Base-by-base conservation (phyloP, 2,329 filamentous ascomycete species). In the Venturia nashicola region DNA sequence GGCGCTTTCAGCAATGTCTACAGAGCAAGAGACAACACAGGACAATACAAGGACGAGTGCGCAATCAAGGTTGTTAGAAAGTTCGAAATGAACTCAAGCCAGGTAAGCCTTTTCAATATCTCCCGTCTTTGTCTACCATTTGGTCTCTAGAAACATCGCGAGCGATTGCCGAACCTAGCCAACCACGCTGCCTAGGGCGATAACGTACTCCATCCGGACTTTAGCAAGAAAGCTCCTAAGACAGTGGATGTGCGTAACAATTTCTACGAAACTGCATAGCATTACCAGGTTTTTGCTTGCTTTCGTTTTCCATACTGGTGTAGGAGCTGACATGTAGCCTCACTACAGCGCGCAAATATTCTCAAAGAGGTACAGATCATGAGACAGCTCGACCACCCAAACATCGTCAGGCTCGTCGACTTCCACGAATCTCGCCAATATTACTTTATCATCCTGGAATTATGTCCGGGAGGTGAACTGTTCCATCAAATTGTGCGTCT, bases 1-100 rank as follows among this genome's bases (percentile, higher is more conserved):
- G 94, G 94, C 66, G 94, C 94, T 66, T 99, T 99, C 82, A 97
- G 93, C 80, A 97, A 97, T 72, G 94, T 99, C 68, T 99, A 97
- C 76, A 87, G 90, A 46, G 94, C 94, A 44, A 84, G 82, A 69
- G 94, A 99, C 74, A 81, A 76, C 57, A 82, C 86, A 6, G 88
- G 89, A 48, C 80, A 86, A 67, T 83, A 84, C 67, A 34, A 34
- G n/a, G 86, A 84, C 68, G 88, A 97, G 73, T 91, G 94, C 42
- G 94, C 93, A 70, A 97, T 99, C 82, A 99, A 99, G 77, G 94
- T 99, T 61, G 94, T 99, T 68, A 89, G 94, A 72, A 97, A 97
- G 79, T 97, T 91, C 75, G 94, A 99, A 78, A 97, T 99, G 90
- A 97, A 96, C 78, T 92, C 87, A 69, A 91, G 88, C 81, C 94